These are phyloP conservation scores for Cutaneotrichosporon sp. DNA, from an alignment of 1,284 basidiomycete species.

Conservation along the genomic window DNA sequence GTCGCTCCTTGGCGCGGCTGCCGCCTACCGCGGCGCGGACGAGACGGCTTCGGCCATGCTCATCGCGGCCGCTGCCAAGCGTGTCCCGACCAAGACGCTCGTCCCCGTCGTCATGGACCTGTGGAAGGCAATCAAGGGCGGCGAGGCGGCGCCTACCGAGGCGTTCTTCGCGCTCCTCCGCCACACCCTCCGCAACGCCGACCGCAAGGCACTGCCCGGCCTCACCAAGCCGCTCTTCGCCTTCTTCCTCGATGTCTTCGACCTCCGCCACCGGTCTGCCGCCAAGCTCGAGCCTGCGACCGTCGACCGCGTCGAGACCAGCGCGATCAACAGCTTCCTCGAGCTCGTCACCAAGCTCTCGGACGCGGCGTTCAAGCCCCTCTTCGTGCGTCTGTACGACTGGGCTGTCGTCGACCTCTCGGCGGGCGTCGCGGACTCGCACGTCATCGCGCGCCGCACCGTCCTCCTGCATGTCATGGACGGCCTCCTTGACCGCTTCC, in stretches of 20 bases:
- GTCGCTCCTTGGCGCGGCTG: constrained; percentile 45
- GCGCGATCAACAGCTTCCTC: constrained; percentile 69
- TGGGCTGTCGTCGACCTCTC: constrained; percentile 77
- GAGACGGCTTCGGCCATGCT: constrained; percentile 26
- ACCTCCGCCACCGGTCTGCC: constrained; percentile 57
- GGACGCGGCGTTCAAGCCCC: constrained; percentile 86
- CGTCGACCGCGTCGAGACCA: constrained; percentile 53
- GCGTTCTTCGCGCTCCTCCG: constrained; percentile 69
- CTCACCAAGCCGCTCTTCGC: constrained; percentile 75
- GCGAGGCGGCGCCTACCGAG: constrained; percentile 36
- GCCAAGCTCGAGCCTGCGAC: constrained; percentile 39
- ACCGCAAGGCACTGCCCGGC: constrained; percentile 66
- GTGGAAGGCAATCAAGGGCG: constrained; percentile 47
- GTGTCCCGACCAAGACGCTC: constrained; percentile 66
- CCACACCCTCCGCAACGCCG: constrained; percentile 65
- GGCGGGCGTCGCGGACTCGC: constrained; percentile 42
- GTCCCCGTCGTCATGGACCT: constrained; percentile 62
- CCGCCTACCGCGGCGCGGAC: constrained; percentile 38
- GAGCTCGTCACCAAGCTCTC: constrained; percentile 92
- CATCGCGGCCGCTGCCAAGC: constrained; percentile 66
- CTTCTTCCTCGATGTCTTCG: constrained; percentile 78
- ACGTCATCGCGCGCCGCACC: constrained; percentile 57
- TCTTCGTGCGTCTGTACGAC: constrained; percentile 90
- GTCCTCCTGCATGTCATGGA: constrained; percentile 74
- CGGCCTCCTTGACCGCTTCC: constrained; percentile 78